These are phyloP conservation scores for Raphanus hybrid DNA, from an alignment of 441 rosid species.

Conservation along the genomic window DNA sequence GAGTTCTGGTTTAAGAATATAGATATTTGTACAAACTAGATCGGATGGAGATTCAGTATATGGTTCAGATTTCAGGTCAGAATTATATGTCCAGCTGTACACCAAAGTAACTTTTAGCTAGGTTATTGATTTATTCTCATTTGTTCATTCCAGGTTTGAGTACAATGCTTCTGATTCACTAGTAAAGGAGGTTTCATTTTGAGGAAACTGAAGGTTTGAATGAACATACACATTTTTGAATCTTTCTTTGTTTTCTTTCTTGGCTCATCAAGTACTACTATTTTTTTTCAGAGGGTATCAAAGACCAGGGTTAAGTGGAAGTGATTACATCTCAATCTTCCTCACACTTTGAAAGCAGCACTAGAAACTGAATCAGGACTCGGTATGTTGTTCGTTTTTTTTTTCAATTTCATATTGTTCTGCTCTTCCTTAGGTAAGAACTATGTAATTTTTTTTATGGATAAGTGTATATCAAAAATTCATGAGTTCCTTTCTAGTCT, in stretches of 20 bases:
- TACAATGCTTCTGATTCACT: conserved; percentile 76
- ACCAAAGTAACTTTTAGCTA: no score
- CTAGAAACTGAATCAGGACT: neutral
- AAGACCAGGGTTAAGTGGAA: conserved; percentile 67
- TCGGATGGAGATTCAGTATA: no score
- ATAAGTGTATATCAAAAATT: neutral
- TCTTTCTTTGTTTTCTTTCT: conserved; percentile 21
- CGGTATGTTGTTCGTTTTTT: conserved; percentile 25
- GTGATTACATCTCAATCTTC: conserved; percentile 35
- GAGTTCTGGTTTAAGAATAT: no score
- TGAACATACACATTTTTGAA: neutral
- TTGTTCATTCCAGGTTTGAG: conserved; percentile 60
- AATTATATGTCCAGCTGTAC: no score
- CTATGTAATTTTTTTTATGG: conserved; percentile 11
- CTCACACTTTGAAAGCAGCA: conserved; percentile 14
- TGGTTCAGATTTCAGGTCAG: no score
- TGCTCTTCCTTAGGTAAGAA: neutral
- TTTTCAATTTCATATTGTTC: neutral
- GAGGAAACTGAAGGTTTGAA: conserved; percentile 79
- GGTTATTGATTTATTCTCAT: neutral
- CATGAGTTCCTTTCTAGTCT: conserved; percentile 20
- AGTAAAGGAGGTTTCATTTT: conserved; percentile 74
- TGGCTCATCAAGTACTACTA: conserved; percentile 35
- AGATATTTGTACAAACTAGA: no score
- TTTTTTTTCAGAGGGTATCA: conserved; percentile 68